Evolutionary conservation across 1,284 basidiomycete species (phyloP), one percentile per base, ranked within the genome.

Genomic region (Rhodotorula sp.): DNA sequence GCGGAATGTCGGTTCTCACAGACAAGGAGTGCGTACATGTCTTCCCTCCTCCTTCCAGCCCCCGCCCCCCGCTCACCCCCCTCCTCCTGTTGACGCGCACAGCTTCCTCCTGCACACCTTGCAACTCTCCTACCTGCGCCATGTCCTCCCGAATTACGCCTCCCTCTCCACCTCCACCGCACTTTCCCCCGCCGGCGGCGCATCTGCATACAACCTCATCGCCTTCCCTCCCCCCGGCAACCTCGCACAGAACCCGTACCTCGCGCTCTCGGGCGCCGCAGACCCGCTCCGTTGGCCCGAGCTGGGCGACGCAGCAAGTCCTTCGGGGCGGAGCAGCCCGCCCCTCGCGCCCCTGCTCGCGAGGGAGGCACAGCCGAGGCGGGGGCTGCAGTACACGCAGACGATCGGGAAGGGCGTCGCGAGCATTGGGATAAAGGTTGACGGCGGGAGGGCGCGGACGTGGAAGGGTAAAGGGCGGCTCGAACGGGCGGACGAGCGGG

Each of bases 41-140:
- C 21, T 27, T 9, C 12, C 27, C 12, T n/a, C 48, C 5, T 15
- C 32, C 6, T 48, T 19, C 32, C 13, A 2, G 22, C 19, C 4
- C 44, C 5, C 37, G 21, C 9, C 6, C 27, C 46, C 2, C 37
- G 13, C 41, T 46, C 9, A 61, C 39, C 22, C 39, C 36, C 21
- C 19, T 4, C 25, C 53, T 19, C 67, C 29, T 15, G 25, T 7
- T 15, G 13, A 15, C 32, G 22, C 19, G 7, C 37, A 4, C 77
- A 96, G 94, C 76, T 94, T 90, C 81, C 85, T 94, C 57, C 90
- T 95, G 13, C 94, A 96, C 79, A 88, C 86, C 76, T 85, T 96
- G 21, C 89, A 93, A 7, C 84, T 97, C 41, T 88, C 90, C 29
- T 93, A 95, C 79, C 85, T 97, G n/a, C 89, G 92, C 70, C 88